Evolutionary conservation across 2,329 filamentous ascomycete genomes (phyloP).

Genomic region (Tothia fuscella): DNA sequence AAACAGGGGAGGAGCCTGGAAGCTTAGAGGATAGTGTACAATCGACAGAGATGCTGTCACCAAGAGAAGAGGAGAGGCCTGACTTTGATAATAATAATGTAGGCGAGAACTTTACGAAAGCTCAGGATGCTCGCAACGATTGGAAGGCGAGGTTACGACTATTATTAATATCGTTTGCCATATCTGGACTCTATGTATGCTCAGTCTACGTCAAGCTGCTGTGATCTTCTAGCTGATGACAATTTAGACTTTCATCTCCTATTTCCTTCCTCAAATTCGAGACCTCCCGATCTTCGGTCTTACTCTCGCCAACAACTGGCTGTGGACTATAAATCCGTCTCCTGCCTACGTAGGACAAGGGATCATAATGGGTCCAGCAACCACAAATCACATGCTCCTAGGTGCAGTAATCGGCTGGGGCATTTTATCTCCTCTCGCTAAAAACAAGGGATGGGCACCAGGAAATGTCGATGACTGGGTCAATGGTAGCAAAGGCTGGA

Average conservation of each 20-base stretch:
- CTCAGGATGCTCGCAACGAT: slow-evolving; percentile 31
- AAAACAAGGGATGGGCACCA: slow-evolving; percentile 76
- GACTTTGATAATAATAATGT: slow-evolving; percentile 13
- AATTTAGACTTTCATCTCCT: slow-evolving; percentile 65
- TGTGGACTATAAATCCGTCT: slow-evolving; percentile 93
- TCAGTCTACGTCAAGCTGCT: slow-evolving; percentile 7
- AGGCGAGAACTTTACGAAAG: slow-evolving; percentile 22
- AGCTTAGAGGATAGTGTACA: background rate
- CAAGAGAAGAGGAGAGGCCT: too few relatives aligned
- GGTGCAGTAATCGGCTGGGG: slow-evolving; percentile 87
- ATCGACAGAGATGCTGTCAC: background rate
- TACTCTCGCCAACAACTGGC: slow-evolving; percentile 63
- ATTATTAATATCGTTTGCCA: slow-evolving; percentile 45
- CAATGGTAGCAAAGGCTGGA: slow-evolving; percentile 91
- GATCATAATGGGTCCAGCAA: slow-evolving; percentile 95
- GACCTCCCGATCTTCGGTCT: slow-evolving; percentile 79
- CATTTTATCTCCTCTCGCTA: slow-evolving; percentile 78
- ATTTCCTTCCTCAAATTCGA: slow-evolving; percentile 77
- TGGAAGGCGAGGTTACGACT: slow-evolving; percentile 53
- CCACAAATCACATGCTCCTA: slow-evolving; percentile 88
- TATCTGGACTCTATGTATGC: slow-evolving; percentile 42
- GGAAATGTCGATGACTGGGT: slow-evolving; percentile 83
- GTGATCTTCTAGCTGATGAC: slow-evolving; percentile 7
- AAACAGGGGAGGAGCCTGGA: too few relatives aligned
- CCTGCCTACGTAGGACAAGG: slow-evolving; percentile 96